Base-by-base conservation (phyloP, 768 basidiomycete species). In the Porphyrellus cyaneotinctus region DNA sequence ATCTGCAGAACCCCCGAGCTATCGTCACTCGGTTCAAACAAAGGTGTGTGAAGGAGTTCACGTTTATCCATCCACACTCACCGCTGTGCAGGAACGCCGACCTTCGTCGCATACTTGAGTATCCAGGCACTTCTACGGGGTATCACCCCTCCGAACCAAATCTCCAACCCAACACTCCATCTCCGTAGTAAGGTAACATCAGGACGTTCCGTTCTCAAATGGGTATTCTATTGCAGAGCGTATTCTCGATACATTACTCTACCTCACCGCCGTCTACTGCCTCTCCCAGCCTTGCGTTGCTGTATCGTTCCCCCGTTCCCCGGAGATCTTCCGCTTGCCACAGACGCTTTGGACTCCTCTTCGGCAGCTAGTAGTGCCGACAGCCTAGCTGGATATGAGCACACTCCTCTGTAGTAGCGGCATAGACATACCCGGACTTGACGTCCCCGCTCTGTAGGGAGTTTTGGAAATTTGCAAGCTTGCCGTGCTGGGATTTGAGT, bases 21-120 rank as follows among this genome's bases (percentile, higher is more conserved):
- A 70, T 79, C 23, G 70, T 90, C 12, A 67, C 79, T 2, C 83
- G 80, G 59, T 90, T 85, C 67, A 88, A 84, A 65, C 79, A 84
- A 54, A 81, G 86, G 88, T 84, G 54, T 23, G 67, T 24, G 13
- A 14, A 35, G 10, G 22, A 14, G 3, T 18, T 24, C 23, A 12
- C 24, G 11, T 32, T 26, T 24, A n/a, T 38, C 20, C 30, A 56
- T 60, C 49, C 44, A 30, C 35, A 31, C 39, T 58, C 53, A 63
- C 33, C 33, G 33, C 33, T 23, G 36, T 22, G 26, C 60, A 84
- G 83, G 61, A 84, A 84, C 57, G 64, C 72, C 2, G 67, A 75
- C 38, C 68, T 88, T 54, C 80, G 82, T 45, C 77, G 74, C 42
- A 81, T 79, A 33, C 75, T 88, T 14, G 73, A 78, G 45, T 84